These are phyloP conservation scores for Coemansia asiatica DNA, from an alignment of 192 early-diverging fungal genomes.

Conservation along the genomic window DNA sequence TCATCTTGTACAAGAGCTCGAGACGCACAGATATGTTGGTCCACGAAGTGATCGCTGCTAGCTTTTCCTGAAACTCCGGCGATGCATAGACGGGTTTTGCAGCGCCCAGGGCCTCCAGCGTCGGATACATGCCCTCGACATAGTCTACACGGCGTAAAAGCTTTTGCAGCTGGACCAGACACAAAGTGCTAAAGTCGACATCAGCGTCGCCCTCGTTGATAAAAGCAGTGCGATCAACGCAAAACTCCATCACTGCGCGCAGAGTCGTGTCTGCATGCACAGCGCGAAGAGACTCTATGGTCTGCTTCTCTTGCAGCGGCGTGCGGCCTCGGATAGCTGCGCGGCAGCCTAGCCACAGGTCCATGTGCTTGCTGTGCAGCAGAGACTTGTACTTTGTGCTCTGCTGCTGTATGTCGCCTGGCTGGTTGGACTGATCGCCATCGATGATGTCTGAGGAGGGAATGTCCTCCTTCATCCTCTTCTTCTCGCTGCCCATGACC, in stretches of 20 bases:
- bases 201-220: constrained; percentile 1
- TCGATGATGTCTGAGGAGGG: constrained; percentile 29
- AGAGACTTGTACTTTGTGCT: constrained; percentile 45
- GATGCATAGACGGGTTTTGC: constrained; percentile 72
- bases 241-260: constrained; percentile 67
- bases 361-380: constrained; percentile 51
- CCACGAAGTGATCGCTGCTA: constrained; percentile 77
- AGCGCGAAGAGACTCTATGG: constrained; percentile 62
- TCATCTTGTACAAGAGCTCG: constrained; percentile 69
- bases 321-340: constrained; percentile 64
- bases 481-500: constrained; percentile 80
- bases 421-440: constrained; percentile 24
- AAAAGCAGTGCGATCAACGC: constrained; percentile 28
- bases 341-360: constrained; percentile 75
- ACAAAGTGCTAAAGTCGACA: constrained; percentile 38
- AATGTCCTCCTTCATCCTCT: constrained; percentile 56
- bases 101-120: constrained; percentile 59
- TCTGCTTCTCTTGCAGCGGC: constrained; percentile 64
- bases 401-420: constrained; percentile 29
- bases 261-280: constrained; percentile 33
- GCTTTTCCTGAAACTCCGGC: constrained; percentile 63
- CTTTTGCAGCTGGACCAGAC: constrained; percentile 63
- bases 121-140: constrained; percentile 77
- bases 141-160: constrained; percentile 75
- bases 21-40: constrained; percentile 70